Base-by-base conservation (phyloP, 305 asterid genomes). In the Fraxinus sp. region DNA sequence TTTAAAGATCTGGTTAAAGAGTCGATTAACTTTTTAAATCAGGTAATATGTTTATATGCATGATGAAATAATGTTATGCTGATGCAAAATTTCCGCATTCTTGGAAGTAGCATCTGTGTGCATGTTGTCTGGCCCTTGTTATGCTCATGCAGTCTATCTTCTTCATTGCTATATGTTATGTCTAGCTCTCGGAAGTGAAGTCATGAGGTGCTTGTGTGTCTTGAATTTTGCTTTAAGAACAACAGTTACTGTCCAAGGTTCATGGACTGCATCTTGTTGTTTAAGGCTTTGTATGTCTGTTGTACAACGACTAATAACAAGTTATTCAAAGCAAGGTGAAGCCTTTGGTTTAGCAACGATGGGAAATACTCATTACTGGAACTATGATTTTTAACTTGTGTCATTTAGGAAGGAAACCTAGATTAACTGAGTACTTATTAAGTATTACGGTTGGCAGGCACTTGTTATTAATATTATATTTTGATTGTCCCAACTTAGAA, bases 1-100 rank as follows among this genome's bases (percentile, higher is more conserved):
- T 95, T 96, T 81, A 91, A 93, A 87, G 98, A 96, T 41, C 94
- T 95, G 87, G 95, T 92, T 55, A 92, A 92, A 88, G 99, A 96
- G 87, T 91, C 99, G 75, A 91, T 91, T 24, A 90, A 91, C 91
- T 95, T 96, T 87, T 86, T 96, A 89, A 93, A 86, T 89, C 98
- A 96, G 99, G 99, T 96, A 92, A 81, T 20, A 49, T 59, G 10
- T 33, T 77, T 78, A 32, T 82, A 37, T 35, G 37, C 80, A 76
- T 13, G 37, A 70, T 79, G 39, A 7, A 55, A 64, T 75, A 81
- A 68, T 81, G 66, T 77, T 79, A 39, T 78, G 75, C 26, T 62
- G 57, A 77, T 80, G 79, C 79, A 73, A 37, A 36, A 4, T 78
- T 80, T 64, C 32, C 16, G 71, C 77, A 32, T 81, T 78, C 75